Percentiles rank a stretch among this genome's conserved stretches.
Conservation (phyloP, 108 stramenopile species). For the Seminavis robusta region DNA sequence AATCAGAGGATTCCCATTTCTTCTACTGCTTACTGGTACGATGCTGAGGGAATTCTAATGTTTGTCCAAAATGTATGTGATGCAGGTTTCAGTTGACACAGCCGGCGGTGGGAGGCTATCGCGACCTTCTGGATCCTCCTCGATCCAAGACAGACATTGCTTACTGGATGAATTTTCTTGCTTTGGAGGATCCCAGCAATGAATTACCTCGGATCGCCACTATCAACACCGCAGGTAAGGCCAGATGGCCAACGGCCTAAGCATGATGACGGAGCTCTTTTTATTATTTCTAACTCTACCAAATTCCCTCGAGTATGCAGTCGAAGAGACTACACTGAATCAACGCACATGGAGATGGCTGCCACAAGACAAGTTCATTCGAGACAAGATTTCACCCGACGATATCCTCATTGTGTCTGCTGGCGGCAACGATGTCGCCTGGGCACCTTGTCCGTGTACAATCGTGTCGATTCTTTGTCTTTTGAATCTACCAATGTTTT, state of each 20-base stretch:
- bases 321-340: slow-evolving; percentile 79
- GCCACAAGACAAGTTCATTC: slow-evolving; percentile 73
- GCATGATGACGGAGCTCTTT: too few species aligned
- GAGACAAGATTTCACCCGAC: slow-evolving; percentile 62
- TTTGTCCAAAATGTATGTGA: too few species aligned
- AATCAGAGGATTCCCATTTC: too few species aligned
- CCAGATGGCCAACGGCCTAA: too few species aligned
- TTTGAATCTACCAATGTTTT: slow-evolving; percentile 42
- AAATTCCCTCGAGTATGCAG: too few species aligned
- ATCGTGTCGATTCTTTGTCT: slow-evolving; percentile 54
- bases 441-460: slow-evolving; percentile 73
- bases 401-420: slow-evolving; percentile 79
- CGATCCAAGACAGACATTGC: slow-evolving; percentile 69
- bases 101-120: slow-evolving; percentile 49
- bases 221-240: slow-evolving; percentile 82
- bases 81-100: slow-evolving; percentile 45
- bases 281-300: too few species aligned
- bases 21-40: too few species aligned
- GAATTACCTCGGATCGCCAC: slow-evolving; percentile 27
- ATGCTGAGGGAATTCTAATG: too few species aligned
- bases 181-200: slow-evolving; percentile 1
- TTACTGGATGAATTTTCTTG: slow-evolving; percentile 65
- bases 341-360: slow-evolving; percentile 42
- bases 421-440: slow-evolving; percentile 88
- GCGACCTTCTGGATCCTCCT: slow-evolving; percentile 53